These are phyloP conservation scores for Candida boidinii DNA, from an alignment of 805 yeast genomes.

Conservation along the genomic window DNA sequence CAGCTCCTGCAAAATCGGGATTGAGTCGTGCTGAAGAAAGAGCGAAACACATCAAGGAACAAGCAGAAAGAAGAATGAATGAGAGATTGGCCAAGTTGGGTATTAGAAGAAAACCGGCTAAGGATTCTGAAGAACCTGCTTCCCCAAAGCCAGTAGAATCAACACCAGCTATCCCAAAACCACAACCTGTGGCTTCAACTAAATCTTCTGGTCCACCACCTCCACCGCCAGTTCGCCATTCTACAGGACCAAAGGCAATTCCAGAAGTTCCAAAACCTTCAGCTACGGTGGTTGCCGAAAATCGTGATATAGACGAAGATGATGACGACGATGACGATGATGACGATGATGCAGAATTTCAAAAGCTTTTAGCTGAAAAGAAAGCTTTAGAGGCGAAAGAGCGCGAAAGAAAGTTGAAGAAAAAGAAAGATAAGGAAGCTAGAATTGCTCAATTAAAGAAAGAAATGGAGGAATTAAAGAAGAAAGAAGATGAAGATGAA, in stretches of 20 bases:
- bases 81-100: slow-evolving; percentile 80
- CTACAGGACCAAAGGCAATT: slow-evolving; percentile 1
- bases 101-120: slow-evolving; percentile 31
- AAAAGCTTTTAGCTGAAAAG: slow-evolving; percentile 38
- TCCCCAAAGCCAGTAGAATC: slow-evolving; percentile 8
- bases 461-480: slow-evolving; percentile 48
- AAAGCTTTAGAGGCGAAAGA: slow-evolving; percentile 33
- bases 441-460: slow-evolving; percentile 47
- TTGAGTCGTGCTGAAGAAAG: slow-evolving; percentile 49
- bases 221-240: slow-evolving; percentile 15
- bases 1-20: slow-evolving; percentile 9
- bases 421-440: slow-evolving; percentile 51
- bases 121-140: slow-evolving; percentile 13
- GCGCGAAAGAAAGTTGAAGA: slow-evolving; percentile 32
- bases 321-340: slow-evolving; percentile 19
- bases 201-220: slow-evolving; percentile 13
- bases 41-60: slow-evolving; percentile 75
- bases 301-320: too few relatives aligned
- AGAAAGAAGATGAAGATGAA: slow-evolving; percentile 27
- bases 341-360: slow-evolving; percentile 39
- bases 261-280: slow-evolving; percentile 2
- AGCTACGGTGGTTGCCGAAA: slow-evolving; percentile 1
- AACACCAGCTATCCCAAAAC: slow-evolving; percentile 1
- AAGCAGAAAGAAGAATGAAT: slow-evolving; percentile 74
- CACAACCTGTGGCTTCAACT: slow-evolving; percentile 4